These are phyloP conservation scores for Strobilomyces confusus DNA, from an alignment of 768 basidiomycete genomes.

Conservation along the genomic window DNA sequence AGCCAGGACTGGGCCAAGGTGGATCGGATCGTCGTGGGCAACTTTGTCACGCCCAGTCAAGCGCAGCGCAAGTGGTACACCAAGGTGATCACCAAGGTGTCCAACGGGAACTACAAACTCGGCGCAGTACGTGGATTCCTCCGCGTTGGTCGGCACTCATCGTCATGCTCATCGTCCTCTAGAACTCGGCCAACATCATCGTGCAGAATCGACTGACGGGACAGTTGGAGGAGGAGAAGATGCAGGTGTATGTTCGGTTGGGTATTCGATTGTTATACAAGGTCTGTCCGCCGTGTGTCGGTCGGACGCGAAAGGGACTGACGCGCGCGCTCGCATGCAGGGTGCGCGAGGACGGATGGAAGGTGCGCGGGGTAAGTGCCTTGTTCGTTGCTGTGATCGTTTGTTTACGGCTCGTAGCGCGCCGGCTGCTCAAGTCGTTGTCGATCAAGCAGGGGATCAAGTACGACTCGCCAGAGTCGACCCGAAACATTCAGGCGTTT, in stretches of 20 bases:
- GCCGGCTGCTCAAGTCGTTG: constrained; percentile 77
- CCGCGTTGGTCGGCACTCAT: background rate
- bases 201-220: constrained; percentile 93
- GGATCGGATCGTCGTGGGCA: constrained; percentile 85
- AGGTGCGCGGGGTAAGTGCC: constrained; percentile 66
- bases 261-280: constrained; percentile 93
- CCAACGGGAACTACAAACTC: constrained; percentile 81
- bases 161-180: background rate
- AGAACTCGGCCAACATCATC: constrained; percentile 98
- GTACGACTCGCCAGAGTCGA: constrained; percentile 84
- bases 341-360: constrained; percentile 88
- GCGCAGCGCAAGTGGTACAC: constrained; percentile 98
- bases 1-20: constrained; percentile 89
- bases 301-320: background rate
- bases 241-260: constrained; percentile 90
- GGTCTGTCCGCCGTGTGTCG: constrained; percentile 31
- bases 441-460: constrained; percentile 94
- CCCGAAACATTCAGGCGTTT: constrained; percentile 78
- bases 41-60: constrained; percentile 91
- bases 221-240: constrained; percentile 95
- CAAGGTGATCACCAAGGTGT: constrained; percentile 81
- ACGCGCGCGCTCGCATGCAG: constrained; percentile 28
- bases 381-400: background rate
- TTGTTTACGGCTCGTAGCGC: constrained; percentile 48
- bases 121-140: constrained; percentile 62